Conservation (phyloP, 208 protist genomes). For the Acanthamoeba sp. region DNA sequence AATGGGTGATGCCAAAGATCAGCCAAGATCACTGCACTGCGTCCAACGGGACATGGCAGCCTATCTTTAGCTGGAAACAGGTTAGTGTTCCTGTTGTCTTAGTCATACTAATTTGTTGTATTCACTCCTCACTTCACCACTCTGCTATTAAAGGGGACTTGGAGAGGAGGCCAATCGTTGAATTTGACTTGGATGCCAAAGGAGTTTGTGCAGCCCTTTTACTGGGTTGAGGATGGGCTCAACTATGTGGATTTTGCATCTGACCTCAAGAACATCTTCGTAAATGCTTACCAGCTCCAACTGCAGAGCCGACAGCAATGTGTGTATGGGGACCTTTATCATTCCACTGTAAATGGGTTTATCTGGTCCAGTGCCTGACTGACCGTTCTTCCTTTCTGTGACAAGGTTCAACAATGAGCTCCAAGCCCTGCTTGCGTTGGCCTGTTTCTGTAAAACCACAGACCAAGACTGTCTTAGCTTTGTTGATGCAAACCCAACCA, state of each 20-base stretch:
- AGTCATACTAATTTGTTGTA: too few relatives aligned
- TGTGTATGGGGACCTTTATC: not conserved
- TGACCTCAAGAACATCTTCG: not conserved
- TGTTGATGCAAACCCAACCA: not conserved
- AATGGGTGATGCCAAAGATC: not conserved
- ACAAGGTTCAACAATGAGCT: not conserved
- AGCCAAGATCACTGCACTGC: not conserved
- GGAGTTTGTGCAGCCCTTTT: not conserved
- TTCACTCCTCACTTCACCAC: too few relatives aligned
- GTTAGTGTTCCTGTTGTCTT: too few relatives aligned
- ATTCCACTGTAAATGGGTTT: too few relatives aligned
- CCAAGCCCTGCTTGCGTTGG: not conserved
- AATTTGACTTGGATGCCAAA: not conserved
- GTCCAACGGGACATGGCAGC: not conserved
- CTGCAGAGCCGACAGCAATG: conserved; percentile 1
- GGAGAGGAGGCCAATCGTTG: not conserved
- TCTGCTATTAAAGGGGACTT: not conserved
- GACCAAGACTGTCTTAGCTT: not conserved
- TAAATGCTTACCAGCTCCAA: not conserved
- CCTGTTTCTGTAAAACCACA: not conserved
- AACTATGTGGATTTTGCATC: not conserved
- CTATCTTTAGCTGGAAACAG: not conserved
- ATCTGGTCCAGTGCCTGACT: too few relatives aligned
- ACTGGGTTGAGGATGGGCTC: not conserved
- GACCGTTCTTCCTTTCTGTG: too few relatives aligned